Conservation (phyloP, 2,329 filamentous ascomycete genomes). For the Monosporascus sp. region DNA sequence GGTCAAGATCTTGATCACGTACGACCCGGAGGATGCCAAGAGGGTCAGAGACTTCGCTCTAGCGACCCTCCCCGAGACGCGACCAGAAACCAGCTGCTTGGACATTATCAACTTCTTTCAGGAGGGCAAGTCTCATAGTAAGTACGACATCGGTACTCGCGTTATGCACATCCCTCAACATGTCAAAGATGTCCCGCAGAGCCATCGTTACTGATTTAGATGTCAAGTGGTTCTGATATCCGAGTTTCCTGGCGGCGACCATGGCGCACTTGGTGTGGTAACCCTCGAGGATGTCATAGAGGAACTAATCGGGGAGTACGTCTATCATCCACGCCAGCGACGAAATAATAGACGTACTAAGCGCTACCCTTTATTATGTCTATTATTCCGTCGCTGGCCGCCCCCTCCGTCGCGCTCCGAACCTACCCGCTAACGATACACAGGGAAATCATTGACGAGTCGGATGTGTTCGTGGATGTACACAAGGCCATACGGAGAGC, state of each 20-base stretch:
- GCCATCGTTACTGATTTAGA: background rate
- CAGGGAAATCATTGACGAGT: slow-evolving; percentile 97
- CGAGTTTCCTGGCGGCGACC: slow-evolving; percentile 80
- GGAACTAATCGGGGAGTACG: slow-evolving; percentile 93
- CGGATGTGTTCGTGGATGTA: slow-evolving; percentile 95
- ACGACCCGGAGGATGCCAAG: slow-evolving; percentile 89
- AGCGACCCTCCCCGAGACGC: slow-evolving; percentile 89
- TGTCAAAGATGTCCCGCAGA: background rate
- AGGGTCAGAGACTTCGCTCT: slow-evolving; percentile 85
- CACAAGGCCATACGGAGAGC: slow-evolving; percentile 95
- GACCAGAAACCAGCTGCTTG: slow-evolving; percentile 90
- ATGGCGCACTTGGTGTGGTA: slow-evolving; percentile 86
- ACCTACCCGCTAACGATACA: background rate
- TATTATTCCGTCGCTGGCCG: background rate
- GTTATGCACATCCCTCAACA: background rate
- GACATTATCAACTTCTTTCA: slow-evolving; percentile 99
- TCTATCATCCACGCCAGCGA: slow-evolving; percentile 17
- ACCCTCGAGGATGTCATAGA: slow-evolving; percentile 98
- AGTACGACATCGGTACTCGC: background rate
- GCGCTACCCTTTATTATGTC: too few species aligned
- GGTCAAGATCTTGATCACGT: slow-evolving; percentile 98
- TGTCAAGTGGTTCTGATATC: slow-evolving; percentile 79
- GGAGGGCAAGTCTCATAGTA: slow-evolving; percentile 89
- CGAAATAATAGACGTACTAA: background rate
- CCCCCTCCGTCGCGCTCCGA: background rate